Conservation (phyloP, 1,284 basidiomycete genomes). For the Sanguinoderma infundibulare region DNA sequence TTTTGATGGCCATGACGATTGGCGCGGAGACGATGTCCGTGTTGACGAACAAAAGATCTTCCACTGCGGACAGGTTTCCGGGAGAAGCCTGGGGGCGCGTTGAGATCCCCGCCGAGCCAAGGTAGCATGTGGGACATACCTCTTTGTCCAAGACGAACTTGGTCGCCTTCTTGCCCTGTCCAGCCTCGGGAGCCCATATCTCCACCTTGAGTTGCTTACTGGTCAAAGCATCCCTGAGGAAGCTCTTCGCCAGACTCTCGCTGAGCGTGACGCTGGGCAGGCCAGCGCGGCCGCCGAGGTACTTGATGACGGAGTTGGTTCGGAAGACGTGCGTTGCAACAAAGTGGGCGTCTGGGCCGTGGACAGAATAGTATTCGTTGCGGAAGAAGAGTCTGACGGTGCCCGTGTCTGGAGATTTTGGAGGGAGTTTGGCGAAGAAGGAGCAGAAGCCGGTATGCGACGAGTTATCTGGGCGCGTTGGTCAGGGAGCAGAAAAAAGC, state of each 20-base stretch:
- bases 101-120: background rate
- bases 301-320: slow-evolving; percentile 86
- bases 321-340: slow-evolving; percentile 88
- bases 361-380: slow-evolving; percentile 86
- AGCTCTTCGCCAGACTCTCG: slow-evolving; percentile 81
- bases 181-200: slow-evolving; percentile 83
- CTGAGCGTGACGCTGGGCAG: slow-evolving; percentile 85
- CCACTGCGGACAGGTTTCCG: slow-evolving; percentile 92
- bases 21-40: slow-evolving; percentile 87
- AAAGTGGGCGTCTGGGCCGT: slow-evolving; percentile 88
- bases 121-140: slow-evolving; percentile 44
- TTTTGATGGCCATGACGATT: slow-evolving; percentile 89
- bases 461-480: slow-evolving; percentile 39
- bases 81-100: slow-evolving; percentile 81
- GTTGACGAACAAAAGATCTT: slow-evolving; percentile 90
- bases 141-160: slow-evolving; percentile 84
- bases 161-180: slow-evolving; percentile 72
- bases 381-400: slow-evolving; percentile 88
- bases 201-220: slow-evolving; percentile 92
- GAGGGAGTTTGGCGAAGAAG: slow-evolving; percentile 72
- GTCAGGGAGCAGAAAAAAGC: background rate
- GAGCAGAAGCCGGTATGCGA: slow-evolving; percentile 74
- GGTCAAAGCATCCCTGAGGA: slow-evolving; percentile 91
- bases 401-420: slow-evolving; percentile 69
- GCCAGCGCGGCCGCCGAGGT: slow-evolving; percentile 70